Evolutionary conservation across 1,284 basidiomycete genomes (phyloP).

Genomic region (Entoloma clypeatum): DNA sequence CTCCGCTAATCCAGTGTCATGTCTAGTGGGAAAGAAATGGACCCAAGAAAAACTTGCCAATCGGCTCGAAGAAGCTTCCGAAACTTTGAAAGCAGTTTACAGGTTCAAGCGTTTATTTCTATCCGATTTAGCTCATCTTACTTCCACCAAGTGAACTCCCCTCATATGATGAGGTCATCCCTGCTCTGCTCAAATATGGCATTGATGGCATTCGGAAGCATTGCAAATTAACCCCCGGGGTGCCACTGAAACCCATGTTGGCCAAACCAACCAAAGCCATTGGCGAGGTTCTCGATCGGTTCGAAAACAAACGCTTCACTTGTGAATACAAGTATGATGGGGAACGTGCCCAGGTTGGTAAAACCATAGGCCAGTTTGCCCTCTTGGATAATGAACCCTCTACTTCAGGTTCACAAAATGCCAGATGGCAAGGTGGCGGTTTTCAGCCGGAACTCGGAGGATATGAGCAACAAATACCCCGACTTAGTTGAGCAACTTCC

Average conservation of each 20-base stretch:
- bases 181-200: conserved; percentile 81
- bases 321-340: conserved; percentile 99
- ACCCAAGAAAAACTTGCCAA: conserved; percentile 70
- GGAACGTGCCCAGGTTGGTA: conserved; percentile 84
- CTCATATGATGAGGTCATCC: conserved; percentile 91
- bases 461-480: conserved; percentile 99
- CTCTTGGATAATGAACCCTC: background rate
- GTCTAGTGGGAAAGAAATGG: conserved; percentile 66
- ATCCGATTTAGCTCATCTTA: background rate
- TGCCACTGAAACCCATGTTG: conserved; percentile 98
- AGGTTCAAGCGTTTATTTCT: conserved; percentile 49
- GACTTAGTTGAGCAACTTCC: conserved; percentile 94
- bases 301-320: conserved; percentile 94
- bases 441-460: conserved; percentile 97
- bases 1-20: conserved; percentile 1
- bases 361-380: background rate
- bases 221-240: conserved; percentile 93
- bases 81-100: conserved; percentile 87
- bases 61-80: conserved; percentile 77
- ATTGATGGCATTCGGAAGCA: conserved; percentile 65
- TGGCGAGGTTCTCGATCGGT: conserved; percentile 96
- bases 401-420: conserved; percentile 69
- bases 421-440: conserved; percentile 80
- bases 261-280: conserved; percentile 99
- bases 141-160: conserved; percentile 76